Percentiles rank a stretch among this genome's conserved stretches.
phyloP scores from a whole-genome alignment of 345 rosid genomes.

The Draba incana region DNA sequence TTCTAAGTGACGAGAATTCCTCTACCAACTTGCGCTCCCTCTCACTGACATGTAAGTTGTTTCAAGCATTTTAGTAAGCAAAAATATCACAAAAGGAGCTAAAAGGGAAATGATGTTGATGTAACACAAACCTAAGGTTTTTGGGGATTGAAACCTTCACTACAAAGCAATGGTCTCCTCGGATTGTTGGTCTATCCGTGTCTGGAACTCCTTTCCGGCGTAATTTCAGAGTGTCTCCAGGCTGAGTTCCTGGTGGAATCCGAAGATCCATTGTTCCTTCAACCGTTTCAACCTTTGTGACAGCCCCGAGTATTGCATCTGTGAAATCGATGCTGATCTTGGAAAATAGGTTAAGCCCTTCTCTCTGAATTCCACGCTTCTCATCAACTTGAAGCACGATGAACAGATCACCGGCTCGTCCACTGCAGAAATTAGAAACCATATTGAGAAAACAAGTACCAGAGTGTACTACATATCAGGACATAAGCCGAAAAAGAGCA shows the following conservation, averaged over 20 bases:
- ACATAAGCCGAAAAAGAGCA: neutral
- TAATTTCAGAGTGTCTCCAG: slow-evolving; percentile 73
- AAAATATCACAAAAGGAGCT: neutral
- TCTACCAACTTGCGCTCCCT: slow-evolving; percentile 65
- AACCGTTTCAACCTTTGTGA: slow-evolving; percentile 79
- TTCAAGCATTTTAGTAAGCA: slow-evolving; percentile 15
- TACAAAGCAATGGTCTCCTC: slow-evolving; percentile 83
- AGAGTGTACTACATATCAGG: neutral
- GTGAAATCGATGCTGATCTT: slow-evolving; percentile 72
- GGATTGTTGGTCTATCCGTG: slow-evolving; percentile 63
- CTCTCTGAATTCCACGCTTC: slow-evolving; percentile 78
- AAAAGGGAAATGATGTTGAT: slow-evolving; percentile 10
- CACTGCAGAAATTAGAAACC: slow-evolving; percentile 47
- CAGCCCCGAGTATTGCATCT: slow-evolving; percentile 81
- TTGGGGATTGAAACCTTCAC: slow-evolving; percentile 81
- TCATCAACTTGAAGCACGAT: slow-evolving; percentile 64
- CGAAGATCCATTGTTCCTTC: slow-evolving; percentile 74
- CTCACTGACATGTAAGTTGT: slow-evolving; percentile 50
- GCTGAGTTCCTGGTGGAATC: slow-evolving; percentile 84
- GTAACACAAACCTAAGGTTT: slow-evolving; percentile 57
- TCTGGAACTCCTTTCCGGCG: slow-evolving; percentile 78
- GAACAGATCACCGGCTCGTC: slow-evolving; percentile 73
- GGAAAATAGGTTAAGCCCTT: slow-evolving; percentile 81
- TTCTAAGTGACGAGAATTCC: slow-evolving; percentile 63
- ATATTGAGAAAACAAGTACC: slow-evolving; percentile 15